Base-by-base conservation (phyloP, 495 filamentous ascomycete genomes). In the Xylaria bambusicola region DNA sequence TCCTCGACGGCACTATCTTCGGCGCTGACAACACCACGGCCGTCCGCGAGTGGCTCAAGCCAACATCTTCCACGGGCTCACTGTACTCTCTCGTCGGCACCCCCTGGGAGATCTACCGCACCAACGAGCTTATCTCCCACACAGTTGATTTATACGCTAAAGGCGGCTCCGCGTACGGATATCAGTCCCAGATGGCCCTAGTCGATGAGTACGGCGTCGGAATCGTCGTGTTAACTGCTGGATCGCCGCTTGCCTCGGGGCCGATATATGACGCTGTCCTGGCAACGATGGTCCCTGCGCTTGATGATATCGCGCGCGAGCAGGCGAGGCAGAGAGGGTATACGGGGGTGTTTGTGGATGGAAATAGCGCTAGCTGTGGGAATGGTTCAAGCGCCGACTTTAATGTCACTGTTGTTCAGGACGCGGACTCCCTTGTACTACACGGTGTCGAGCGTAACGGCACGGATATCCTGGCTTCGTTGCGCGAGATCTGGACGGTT, bases 361-460 rank as follows among this genome's bases (percentile, higher is more conserved):
- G n/a, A n/a, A n/a, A n/a, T n/a, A n/a, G 27, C 44, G 3, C 23
- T 9, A 13, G 10, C 21, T 27, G 23, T 33, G 31, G 6, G 31
- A 33, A 33, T 33, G 31, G 31, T n/a, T n/a, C n/a, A 0, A 23
- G 26, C 47, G 8, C 15, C 27, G 15, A 4, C n/a, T 21, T 51
- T 13, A 51, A 21, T 23, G 57, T 51, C 12, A 49, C 50, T 0
- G 62, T 60, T 0, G 62, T 64, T 41, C 2, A 60, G 0, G 58
- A 70, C 9, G 69, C 67, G 0, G 72, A 66, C 0, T 55, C 76
- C 5, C 63, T 67, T 2, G 64, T 49, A 31, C 13, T 81, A 8
- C 49, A 64, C 9, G 45, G 62, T n/a, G 71, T 77, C 48, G 47
- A 69, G 18, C 71, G 71, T 46, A 74, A 78, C 42, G 72, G 74